These are phyloP conservation scores for Pseudopyricularia javanii DNA, from an alignment of 2,329 filamentous ascomycete species.

Conservation along the genomic window DNA sequence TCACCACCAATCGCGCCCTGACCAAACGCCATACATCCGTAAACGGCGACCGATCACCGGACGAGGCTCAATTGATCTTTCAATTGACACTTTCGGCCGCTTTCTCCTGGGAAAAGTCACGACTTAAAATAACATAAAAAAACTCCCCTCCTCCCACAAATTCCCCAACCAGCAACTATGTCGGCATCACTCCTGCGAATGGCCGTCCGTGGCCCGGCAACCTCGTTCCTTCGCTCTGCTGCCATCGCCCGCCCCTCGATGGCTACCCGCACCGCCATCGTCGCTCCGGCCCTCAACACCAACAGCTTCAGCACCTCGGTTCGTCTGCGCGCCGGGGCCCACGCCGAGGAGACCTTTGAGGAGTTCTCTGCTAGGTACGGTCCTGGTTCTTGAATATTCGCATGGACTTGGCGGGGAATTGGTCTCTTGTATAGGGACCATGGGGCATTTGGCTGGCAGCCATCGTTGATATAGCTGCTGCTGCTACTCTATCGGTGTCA, in stretches of 20 bases:
- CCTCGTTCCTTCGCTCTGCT: slow-evolving; percentile 49
- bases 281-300: slow-evolving; percentile 34
- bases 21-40: neutral
- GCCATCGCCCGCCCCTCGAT: slow-evolving; percentile 42
- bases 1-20: neutral
- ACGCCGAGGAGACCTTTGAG: slow-evolving; percentile 96
- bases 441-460: neutral
- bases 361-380: slow-evolving; percentile 91
- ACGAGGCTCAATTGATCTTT: neutral
- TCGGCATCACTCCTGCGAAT: slow-evolving; percentile 58
- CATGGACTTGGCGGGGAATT: neutral
- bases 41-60: neutral
- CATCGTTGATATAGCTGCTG: too few relatives aligned
- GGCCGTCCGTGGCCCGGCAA: slow-evolving; percentile 53
- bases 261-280: slow-evolving; percentile 32
- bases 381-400: neutral
- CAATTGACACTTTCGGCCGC: neutral
- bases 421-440: too few relatives aligned
- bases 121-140: neutral
- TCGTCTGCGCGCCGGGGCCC: slow-evolving; percentile 36
- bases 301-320: slow-evolving; percentile 52
- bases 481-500: too few relatives aligned
- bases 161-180: slow-evolving; percentile 11
- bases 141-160: neutral
- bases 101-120: neutral